Evolutionary conservation across 192 early-diverging fungal species (phyloP).

Genomic region (Glomus cerebriforme): DNA sequence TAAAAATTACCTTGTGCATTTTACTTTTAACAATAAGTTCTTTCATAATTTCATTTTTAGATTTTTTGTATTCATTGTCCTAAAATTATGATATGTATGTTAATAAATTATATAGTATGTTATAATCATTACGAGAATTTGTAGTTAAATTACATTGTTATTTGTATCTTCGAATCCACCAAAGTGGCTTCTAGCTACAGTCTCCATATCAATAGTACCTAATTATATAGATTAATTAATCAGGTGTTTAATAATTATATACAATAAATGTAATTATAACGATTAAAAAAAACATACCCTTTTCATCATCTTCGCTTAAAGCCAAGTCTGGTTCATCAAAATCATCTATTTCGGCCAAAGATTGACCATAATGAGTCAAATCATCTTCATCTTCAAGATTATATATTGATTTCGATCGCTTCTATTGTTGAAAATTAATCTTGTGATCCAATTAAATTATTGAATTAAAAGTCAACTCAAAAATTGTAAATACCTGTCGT

Average conservation of each 20-base stretch:
- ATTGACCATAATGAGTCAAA: slow-evolving; percentile 94
- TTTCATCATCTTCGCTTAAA: slow-evolving; percentile 51
- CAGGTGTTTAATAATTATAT: no score
- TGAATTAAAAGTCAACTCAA: not conserved
- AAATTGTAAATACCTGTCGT: slow-evolving; percentile 51
- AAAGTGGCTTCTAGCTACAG: slow-evolving; percentile 79
- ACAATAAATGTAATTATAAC: not conserved
- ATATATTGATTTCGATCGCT: slow-evolving; percentile 54
- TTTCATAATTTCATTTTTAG: slow-evolving; percentile 95
- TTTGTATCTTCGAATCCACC: slow-evolving; percentile 82
- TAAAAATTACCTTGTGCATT: slow-evolving; percentile 68
- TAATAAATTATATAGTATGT: no score
- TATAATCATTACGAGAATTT: not conserved
- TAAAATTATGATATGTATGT: slow-evolving; percentile 10
- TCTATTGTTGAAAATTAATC: slow-evolving; percentile 27
- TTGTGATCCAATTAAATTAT: not conserved
- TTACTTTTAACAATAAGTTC: slow-evolving; percentile 99
- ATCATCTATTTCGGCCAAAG: slow-evolving; percentile 80
- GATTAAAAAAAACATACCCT: slow-evolving; percentile 15
- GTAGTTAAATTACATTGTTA: slow-evolving; percentile 30
- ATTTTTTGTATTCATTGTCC: slow-evolving; percentile 65
- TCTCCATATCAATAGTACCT: slow-evolving; percentile 64
- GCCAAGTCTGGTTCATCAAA: slow-evolving; percentile 72
- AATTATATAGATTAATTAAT: not conserved
- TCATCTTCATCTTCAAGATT: slow-evolving; percentile 86